Evolutionary conservation across 148 eudicot genomes (phyloP).

Genomic region (Cornus florida): DNA sequence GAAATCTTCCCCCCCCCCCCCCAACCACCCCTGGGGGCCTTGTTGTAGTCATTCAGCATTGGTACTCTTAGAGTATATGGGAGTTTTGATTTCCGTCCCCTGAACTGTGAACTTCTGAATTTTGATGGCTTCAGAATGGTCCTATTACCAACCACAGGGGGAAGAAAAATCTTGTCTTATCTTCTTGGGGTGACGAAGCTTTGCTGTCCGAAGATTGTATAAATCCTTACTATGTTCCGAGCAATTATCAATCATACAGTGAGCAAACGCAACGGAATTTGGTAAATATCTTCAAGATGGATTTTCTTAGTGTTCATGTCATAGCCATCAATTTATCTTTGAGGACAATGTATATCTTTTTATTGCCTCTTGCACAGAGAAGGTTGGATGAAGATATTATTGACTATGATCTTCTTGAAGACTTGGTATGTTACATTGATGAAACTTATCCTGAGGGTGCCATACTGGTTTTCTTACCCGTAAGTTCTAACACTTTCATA

Average conservation of each 20-base stretch:
- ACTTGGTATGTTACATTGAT: constrained; percentile 85
- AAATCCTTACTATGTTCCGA: constrained; percentile 65
- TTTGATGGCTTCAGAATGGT: constrained; percentile 48
- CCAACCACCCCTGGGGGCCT: too few species aligned
- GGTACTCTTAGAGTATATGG: background rate
- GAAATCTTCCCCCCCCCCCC: too few species aligned
- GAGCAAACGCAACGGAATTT: constrained; percentile 81
- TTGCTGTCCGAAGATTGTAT: constrained; percentile 64
- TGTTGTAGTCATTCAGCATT: background rate
- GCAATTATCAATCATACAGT: constrained; percentile 64
- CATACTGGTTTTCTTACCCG: constrained; percentile 89
- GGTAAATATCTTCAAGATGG: constrained; percentile 41
- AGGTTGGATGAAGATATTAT: constrained; percentile 88
- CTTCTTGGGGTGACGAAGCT: constrained; percentile 88
- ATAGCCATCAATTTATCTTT: background rate
- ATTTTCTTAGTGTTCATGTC: constrained; percentile 6
- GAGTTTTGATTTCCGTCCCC: background rate
- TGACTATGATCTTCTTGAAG: constrained; percentile 98
- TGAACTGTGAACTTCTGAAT: constrained; percentile 3
- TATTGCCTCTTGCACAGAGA: constrained; percentile 45
- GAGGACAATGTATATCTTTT: constrained; percentile 1
- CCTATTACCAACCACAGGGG: constrained; percentile 80
- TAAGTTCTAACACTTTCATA: constrained; percentile 30
- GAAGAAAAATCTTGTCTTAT: constrained; percentile 77
- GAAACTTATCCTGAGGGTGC: constrained; percentile 86